phyloP scores from a whole-genome alignment of 305 asterid species.

The Coffea humblotiana region DNA sequence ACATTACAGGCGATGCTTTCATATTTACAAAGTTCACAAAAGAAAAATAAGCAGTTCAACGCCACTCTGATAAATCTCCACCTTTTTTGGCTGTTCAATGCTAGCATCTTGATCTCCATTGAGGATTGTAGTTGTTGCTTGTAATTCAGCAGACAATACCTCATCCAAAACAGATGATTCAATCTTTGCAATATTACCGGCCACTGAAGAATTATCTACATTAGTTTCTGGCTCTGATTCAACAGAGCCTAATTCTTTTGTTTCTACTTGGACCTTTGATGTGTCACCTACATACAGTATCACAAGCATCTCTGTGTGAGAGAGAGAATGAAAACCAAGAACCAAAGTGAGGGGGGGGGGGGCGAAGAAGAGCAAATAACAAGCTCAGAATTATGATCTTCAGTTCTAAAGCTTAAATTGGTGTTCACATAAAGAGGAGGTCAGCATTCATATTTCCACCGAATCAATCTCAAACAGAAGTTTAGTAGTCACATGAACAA shows the following conservation, averaged over 20 bases:
- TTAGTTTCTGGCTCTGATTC: conserved; percentile 43
- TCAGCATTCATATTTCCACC: not conserved
- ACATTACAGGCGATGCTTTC: not conserved
- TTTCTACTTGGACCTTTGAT: conserved; percentile 38
- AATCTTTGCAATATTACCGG: conserved; percentile 31
- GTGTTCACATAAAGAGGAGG: not conserved
- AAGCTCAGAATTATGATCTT: not conserved
- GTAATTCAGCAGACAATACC: conserved; percentile 64
- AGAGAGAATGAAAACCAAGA: not conserved
- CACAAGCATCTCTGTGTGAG: conserved; percentile 23
- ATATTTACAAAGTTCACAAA: not conserved
- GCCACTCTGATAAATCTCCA: conserved; percentile 24
- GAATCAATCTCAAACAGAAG: not conserved
- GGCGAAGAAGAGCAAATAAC: not conserved
- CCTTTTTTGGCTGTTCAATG: conserved; percentile 58
- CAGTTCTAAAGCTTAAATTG: not conserved
- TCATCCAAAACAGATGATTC: conserved; percentile 71
- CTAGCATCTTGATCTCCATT: conserved; percentile 48
- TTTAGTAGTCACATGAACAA: not conserved
- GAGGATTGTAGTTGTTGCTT: conserved; percentile 29
- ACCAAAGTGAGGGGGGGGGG: not conserved
- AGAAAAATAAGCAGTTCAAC: not conserved
- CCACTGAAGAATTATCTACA: conserved; percentile 39
- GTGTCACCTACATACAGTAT: conserved; percentile 33
- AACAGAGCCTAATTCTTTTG: conserved; percentile 34